Percentiles rank a stretch among this genome's conserved stretches.
Evolutionary conservation across 139 green algal species (phyloP).

Genomic region (Axilococcus clingmanii): DNA sequence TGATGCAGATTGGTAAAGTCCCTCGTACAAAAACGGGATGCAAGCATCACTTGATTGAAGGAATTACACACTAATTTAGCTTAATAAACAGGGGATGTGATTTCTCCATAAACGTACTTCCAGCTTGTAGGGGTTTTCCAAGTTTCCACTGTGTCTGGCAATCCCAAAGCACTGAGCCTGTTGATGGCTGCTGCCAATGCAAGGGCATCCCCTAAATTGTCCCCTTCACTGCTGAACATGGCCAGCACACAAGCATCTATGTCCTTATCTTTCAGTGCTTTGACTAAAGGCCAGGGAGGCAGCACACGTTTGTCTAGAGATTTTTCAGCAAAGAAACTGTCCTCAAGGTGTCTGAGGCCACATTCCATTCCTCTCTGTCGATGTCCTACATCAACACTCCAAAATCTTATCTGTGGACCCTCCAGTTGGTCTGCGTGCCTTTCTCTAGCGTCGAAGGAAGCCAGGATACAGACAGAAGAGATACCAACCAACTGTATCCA

Average conservation of each 20-base stretch:
- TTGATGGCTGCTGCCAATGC: conserved; percentile 15
- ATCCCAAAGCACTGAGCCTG: not conserved
- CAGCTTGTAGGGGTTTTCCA: conserved; percentile 15
- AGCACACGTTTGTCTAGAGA: conserved; percentile 20
- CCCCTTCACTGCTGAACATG: conserved; percentile 44
- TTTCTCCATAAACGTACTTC: conserved; percentile 12
- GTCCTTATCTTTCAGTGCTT: not conserved
- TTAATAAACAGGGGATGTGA: too few species aligned
- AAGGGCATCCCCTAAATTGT: conserved; percentile 44
- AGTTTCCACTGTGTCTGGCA: not conserved
- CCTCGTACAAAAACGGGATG: too few species aligned
- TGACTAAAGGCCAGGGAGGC: conserved; percentile 49
- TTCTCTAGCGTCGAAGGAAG: conserved; percentile 39
- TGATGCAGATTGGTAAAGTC: too few species aligned
- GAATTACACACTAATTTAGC: too few species aligned
- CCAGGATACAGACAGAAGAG: conserved; percentile 36
- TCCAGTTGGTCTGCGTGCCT: conserved; percentile 40
- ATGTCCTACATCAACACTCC: not conserved
- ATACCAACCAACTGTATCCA: conserved; percentile 29
- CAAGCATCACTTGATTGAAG: too few species aligned
- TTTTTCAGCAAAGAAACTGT: conserved; percentile 19
- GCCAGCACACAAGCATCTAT: conserved; percentile 21
- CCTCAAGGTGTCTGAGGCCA: conserved; percentile 22
- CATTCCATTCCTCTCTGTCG: not conserved
- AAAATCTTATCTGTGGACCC: conserved; percentile 27